Conservation (phyloP, 306 rosid species). For the Prunus salicina region DNA sequence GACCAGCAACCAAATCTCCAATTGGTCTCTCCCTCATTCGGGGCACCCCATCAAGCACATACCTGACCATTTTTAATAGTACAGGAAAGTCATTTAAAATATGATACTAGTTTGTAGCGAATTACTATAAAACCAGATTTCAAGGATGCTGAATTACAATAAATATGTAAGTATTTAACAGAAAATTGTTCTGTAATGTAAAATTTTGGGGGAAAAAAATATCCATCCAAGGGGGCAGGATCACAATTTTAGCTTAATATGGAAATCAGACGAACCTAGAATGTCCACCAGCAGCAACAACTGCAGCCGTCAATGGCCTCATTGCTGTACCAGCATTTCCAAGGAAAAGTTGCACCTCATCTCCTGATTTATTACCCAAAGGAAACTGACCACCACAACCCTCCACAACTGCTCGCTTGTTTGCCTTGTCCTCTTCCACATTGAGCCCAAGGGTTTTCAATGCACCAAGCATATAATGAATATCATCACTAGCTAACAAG, state of each 20-base stretch:
- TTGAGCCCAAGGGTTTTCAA: slow-evolving; percentile 72
- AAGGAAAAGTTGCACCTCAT: slow-evolving; percentile 84
- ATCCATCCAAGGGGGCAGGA: neutral
- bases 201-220: neutral
- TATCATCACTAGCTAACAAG: slow-evolving; percentile 83
- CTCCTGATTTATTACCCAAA: slow-evolving; percentile 47
- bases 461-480: slow-evolving; percentile 95
- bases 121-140: neutral
- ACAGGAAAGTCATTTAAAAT: slow-evolving; percentile 11
- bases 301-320: slow-evolving; percentile 98
- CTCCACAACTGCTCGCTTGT: slow-evolving; percentile 77
- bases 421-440: slow-evolving; percentile 74
- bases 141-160: neutral
- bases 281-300: slow-evolving; percentile 92
- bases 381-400: slow-evolving; percentile 95
- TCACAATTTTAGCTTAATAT: slow-evolving; percentile 4
- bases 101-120: neutral
- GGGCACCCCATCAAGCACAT: slow-evolving; percentile 92
- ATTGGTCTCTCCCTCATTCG: slow-evolving; percentile 99
- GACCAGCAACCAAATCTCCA: slow-evolving; percentile 92
- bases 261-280: slow-evolving; percentile 48
- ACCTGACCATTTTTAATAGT: slow-evolving; percentile 50
- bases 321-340: slow-evolving; percentile 99
- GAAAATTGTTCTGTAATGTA: neutral
- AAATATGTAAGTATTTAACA: neutral